These are phyloP conservation scores for Eudorina sp. DNA, from an alignment of 139 green algal genomes.

Conservation along the genomic window DNA sequence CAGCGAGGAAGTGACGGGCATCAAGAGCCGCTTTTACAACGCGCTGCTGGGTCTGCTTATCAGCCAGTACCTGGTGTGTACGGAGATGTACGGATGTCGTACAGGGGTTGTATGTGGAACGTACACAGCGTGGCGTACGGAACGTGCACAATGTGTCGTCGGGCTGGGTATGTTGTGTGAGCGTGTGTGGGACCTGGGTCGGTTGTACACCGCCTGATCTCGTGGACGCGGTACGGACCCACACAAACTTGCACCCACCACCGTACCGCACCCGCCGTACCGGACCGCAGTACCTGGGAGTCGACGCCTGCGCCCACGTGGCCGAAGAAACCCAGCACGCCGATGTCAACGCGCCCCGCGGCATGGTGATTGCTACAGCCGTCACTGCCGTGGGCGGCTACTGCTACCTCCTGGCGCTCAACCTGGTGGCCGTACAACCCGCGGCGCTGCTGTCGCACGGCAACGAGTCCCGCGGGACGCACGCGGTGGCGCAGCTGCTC, in stretches of 20 bases:
- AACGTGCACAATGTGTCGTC: no score
- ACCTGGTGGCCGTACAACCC: not conserved
- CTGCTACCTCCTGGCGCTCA: not conserved
- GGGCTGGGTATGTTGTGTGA: no score
- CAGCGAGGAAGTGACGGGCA: not conserved
- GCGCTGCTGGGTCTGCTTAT: conserved; percentile 20
- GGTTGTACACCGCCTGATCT: no score
- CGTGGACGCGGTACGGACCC: no score
- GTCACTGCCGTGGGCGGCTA: not conserved
- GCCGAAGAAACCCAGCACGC: conserved; percentile 31
- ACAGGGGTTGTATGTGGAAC: no score
- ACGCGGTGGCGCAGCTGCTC: conserved; percentile 36
- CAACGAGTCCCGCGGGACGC: not conserved
- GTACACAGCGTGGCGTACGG: no score
- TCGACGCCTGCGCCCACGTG: conserved; percentile 35
- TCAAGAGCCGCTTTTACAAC: not conserved
- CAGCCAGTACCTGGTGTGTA: conserved; percentile 41
- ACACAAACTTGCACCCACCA: no score
- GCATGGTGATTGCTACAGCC: not conserved
- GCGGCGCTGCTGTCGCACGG: not conserved
- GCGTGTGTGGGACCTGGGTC: no score
- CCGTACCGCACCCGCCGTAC: no score
- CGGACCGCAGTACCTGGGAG: conserved; percentile 30
- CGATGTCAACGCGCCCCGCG: conserved; percentile 35
- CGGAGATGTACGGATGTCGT: no score